Evolutionary conservation across 2,329 filamentous ascomycete species (phyloP), one percentile per base, ranked within the genome.

Genomic region (Metarhizium humberi): DNA sequence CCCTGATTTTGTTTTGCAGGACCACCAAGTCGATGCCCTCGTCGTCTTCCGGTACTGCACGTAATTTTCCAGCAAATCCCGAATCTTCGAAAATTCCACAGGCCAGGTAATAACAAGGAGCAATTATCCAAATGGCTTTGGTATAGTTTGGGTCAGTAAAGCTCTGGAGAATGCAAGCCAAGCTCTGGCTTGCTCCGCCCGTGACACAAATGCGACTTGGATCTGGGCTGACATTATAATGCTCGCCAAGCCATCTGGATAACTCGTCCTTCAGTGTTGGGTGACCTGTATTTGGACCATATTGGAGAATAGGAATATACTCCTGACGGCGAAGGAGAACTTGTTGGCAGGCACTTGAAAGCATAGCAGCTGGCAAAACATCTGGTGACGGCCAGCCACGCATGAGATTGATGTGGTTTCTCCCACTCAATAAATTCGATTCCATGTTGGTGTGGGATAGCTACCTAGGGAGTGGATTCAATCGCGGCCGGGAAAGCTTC

Each of bases 41-140:
- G 0, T 81, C 81, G 64, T 92, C 88, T 71, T 95, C 90, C 0
- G 86, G 85, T 13, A 92, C 79, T 2, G 84, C 86, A 51, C 78
- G 78, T 65, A 95, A 66, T 40, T 84, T 80, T 3, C 79, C 79
- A 4, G 75, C 74, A 61, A 95, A 90, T 1, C 90, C 87, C 5
- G 85, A 78, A 69, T 96, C 92, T 56, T 88, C 84, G 64, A 96
- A 91, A 55, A 95, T 88, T n/a, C 85, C 79, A 64, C 88, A 91
- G 0, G 85, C 88, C n/a, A 95, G 76, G 69, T 90, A 88, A 67
- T 95, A 96, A 50, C 86, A 87, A 4, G 92, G 92, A 20, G 87
- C 84, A 2, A 91, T 83, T 70, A 92, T 80, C 87, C 89, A 96
- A 10, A 95, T 77, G 60, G 82, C 82, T 49, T 80, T 76, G 1